Evolutionary conservation across 1,284 basidiomycete species (phyloP).

Genomic region (Apiotrichum laibachii): DNA sequence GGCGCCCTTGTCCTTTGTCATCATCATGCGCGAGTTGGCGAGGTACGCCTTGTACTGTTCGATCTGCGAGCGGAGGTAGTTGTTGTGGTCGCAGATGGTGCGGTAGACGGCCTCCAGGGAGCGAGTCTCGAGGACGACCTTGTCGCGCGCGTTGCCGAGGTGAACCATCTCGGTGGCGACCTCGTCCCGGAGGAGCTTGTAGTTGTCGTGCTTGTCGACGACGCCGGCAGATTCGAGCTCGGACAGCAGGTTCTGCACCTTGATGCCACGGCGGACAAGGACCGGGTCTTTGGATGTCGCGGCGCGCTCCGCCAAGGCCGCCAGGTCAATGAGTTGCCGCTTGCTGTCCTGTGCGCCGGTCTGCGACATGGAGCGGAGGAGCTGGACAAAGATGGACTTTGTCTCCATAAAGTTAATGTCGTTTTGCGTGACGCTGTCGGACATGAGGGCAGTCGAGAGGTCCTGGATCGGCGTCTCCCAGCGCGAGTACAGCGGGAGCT

Average conservation of each 20-base stretch:
- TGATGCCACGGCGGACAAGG: slow-evolving; percentile 93
- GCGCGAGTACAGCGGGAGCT: slow-evolving; percentile 88
- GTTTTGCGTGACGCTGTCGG: slow-evolving; percentile 86
- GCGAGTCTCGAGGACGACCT: slow-evolving; percentile 87
- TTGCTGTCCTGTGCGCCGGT: slow-evolving; percentile 48
- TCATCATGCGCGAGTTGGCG: slow-evolving; percentile 90
- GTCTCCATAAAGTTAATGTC: slow-evolving; percentile 99
- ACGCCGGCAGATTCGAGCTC: slow-evolving; percentile 90
- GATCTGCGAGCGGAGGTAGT: slow-evolving; percentile 90
- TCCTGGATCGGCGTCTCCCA: slow-evolving; percentile 99
- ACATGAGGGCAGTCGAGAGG: slow-evolving; percentile 90
- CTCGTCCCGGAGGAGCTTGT: slow-evolving; percentile 94
- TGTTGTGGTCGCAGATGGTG: slow-evolving; percentile 98
- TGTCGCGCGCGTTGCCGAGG: slow-evolving; percentile 92
- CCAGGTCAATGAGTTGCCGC: slow-evolving; percentile 71
- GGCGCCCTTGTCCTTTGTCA: slow-evolving; percentile 69
- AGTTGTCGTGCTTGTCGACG: slow-evolving; percentile 77
- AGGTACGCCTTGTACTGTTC: slow-evolving; percentile 99
- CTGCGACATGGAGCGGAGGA: slow-evolving; percentile 89
- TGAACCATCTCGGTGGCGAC: slow-evolving; percentile 92
- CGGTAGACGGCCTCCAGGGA: slow-evolving; percentile 95
- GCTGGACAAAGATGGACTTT: slow-evolving; percentile 97
- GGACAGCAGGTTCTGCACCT: slow-evolving; percentile 97
- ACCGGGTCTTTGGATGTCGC: slow-evolving; percentile 96
- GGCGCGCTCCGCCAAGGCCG: slow-evolving; percentile 86